Evolutionary conservation across 768 basidiomycete species (phyloP).

Genomic region (Polyporus arcularius): DNA sequence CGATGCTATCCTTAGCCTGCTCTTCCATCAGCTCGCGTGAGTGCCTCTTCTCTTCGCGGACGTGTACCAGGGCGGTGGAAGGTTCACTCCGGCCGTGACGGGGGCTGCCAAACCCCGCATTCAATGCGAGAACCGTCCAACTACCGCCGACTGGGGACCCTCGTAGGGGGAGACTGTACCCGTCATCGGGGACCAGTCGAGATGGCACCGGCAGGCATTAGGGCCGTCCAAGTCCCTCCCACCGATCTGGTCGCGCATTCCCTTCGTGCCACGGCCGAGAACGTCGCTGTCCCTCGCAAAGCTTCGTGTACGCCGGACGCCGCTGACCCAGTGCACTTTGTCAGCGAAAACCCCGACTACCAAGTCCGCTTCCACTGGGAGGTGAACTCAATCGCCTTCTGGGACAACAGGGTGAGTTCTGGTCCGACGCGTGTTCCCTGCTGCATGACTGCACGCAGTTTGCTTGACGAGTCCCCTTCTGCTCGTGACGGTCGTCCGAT

Average conservation of each 20-base stretch:
- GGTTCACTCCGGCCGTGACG: too few species aligned
- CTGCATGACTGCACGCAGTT: background rate
- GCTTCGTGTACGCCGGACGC: slow-evolving; percentile 5
- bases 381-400: slow-evolving; percentile 75
- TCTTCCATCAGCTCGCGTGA: slow-evolving; percentile 62
- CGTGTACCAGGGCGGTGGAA: too few species aligned
- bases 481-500: background rate
- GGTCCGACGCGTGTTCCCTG: background rate
- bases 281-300: slow-evolving; percentile 1
- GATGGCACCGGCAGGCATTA: too few species aligned
- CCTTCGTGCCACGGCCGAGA: background rate
- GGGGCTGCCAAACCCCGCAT: too few species aligned
- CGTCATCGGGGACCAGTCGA: too few species aligned
- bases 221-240: too few species aligned
- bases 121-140: too few species aligned
- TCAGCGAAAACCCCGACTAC: slow-evolving; percentile 64
- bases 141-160: too few species aligned
- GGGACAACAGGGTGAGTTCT: slow-evolving; percentile 75
- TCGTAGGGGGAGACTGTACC: too few species aligned
- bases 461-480: background rate
- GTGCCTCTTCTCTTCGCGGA: slow-evolving; percentile 2
- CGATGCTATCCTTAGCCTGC: slow-evolving; percentile 68
- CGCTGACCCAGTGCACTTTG: slow-evolving; percentile 11
- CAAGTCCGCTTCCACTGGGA: slow-evolving; percentile 82
- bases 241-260: background rate